Percentiles rank a stretch among this genome's conserved stretches.
Evolutionary conservation across 2,329 filamentous ascomycete species (phyloP).

Genomic region (Venturia asperata): DNA sequence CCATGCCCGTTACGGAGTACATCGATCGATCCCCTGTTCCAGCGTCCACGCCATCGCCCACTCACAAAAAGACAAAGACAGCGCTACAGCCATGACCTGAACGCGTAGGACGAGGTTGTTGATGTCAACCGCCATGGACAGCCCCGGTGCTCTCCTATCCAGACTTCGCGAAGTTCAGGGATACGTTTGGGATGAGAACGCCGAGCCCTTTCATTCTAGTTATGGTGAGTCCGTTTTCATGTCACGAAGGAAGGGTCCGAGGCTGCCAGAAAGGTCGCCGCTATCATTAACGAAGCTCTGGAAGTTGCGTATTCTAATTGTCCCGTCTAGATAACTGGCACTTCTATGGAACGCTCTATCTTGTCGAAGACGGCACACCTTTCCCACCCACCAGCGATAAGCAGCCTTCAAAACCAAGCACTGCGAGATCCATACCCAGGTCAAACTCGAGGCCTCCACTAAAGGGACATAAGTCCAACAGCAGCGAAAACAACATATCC

Average conservation of each 20-base stretch:
- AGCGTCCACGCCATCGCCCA: not conserved
- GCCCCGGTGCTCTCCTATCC: slow-evolving; percentile 28
- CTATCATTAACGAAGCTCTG: not conserved
- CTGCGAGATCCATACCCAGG: slow-evolving; percentile 5
- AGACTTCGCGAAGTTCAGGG: slow-evolving; percentile 34
- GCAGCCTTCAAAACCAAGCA: slow-evolving; percentile 43
- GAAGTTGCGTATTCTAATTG: not conserved
- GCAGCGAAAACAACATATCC: slow-evolving; percentile 38
- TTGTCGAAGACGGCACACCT: slow-evolving; percentile 1
- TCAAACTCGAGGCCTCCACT: slow-evolving; percentile 14
- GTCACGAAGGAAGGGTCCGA: not conserved
- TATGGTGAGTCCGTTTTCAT: slow-evolving; percentile 26
- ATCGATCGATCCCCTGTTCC: not conserved
- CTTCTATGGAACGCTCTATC: slow-evolving; percentile 34
- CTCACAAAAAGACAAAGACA: not conserved
- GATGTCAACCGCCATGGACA: slow-evolving; percentile 23
- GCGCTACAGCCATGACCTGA: slow-evolving; percentile 4
- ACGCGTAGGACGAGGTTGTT: not conserved
- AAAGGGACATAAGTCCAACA: slow-evolving; percentile 14
- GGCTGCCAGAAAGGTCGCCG: not conserved
- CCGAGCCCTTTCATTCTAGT: slow-evolving; percentile 41
- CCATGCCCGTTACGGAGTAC: not conserved
- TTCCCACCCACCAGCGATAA: not conserved
- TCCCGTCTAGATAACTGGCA: slow-evolving; percentile 63
- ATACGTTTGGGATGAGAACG: slow-evolving; percentile 36